Evolutionary conservation across 305 asterid species (phyloP).

Genomic region (Plantago coronopus): DNA sequence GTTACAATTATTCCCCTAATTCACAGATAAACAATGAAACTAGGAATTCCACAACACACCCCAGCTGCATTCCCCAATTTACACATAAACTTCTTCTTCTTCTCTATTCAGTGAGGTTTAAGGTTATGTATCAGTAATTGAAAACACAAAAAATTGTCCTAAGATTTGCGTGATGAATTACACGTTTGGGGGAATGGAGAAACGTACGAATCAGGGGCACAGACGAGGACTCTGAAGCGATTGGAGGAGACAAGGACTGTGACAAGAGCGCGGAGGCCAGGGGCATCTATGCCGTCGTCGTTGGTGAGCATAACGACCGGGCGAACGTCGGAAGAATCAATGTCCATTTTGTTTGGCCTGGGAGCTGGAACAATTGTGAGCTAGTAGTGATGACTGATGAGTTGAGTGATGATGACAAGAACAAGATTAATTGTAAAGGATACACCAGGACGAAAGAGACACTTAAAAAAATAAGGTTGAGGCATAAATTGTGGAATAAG

Average conservation of each 20-base stretch:
- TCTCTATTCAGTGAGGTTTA: too few species aligned
- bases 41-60: background rate
- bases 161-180: background rate
- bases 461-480: too few species aligned
- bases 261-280: conserved; percentile 73
- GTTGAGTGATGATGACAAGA: too few species aligned
- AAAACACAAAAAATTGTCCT: too few species aligned
- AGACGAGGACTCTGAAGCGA: conserved; percentile 69
- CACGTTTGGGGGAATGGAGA: background rate
- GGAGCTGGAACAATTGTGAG: too few species aligned
- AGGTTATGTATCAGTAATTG: too few species aligned
- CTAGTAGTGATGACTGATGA: too few species aligned
- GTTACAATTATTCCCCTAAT: background rate
- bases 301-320: conserved; percentile 79
- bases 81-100: too few species aligned
- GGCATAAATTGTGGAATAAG: too few species aligned
- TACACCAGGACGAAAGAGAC: too few species aligned
- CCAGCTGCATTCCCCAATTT: background rate
- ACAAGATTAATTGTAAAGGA: too few species aligned
- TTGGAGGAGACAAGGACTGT: conserved; percentile 56
- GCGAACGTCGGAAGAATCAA: conserved; percentile 35
- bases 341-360: conserved; percentile 29
- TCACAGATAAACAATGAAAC: background rate
- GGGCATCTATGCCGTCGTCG: conserved; percentile 90
- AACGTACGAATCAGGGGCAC: conserved; percentile 83